These are phyloP conservation scores for Trichoderma guizhouense DNA, from an alignment of 2,329 filamentous ascomycete species.

Conservation along the genomic window DNA sequence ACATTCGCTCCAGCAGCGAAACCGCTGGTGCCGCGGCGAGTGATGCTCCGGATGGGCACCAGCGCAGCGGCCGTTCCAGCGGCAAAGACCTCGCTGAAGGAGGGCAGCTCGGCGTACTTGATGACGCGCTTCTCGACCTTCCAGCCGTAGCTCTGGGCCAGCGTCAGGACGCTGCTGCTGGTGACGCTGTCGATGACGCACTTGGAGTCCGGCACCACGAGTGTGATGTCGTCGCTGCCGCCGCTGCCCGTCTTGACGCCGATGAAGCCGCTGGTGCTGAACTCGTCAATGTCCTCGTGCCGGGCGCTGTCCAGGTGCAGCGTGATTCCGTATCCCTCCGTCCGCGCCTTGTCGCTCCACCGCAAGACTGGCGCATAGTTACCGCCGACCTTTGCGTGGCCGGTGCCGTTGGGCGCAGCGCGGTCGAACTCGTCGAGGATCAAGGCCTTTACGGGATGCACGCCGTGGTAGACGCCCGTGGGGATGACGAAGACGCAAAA, in stretches of 20 bases:
- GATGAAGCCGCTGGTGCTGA: slow-evolving; percentile 91
- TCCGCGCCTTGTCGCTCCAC: slow-evolving; percentile 77
- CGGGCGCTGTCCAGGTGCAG: slow-evolving; percentile 85
- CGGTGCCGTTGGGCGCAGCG: slow-evolving; percentile 85
- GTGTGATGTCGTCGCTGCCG: slow-evolving; percentile 57
- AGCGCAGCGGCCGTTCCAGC: slow-evolving; percentile 88
- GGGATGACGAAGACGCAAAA: slow-evolving; percentile 89
- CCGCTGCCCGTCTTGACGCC: slow-evolving; percentile 59
- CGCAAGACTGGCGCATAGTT: slow-evolving; percentile 92
- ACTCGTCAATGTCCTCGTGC: slow-evolving; percentile 87
- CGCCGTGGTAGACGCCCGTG: slow-evolving; percentile 90
- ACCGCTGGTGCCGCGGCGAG: slow-evolving; percentile 48
- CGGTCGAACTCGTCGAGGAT: slow-evolving; percentile 93
- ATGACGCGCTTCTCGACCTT: slow-evolving; percentile 73
- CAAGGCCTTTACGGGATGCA: slow-evolving; percentile 79
- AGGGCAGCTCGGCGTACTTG: slow-evolving; percentile 55
- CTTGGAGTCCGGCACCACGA: slow-evolving; percentile 83
- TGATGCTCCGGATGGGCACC: slow-evolving; percentile 89
- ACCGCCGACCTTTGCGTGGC: slow-evolving; percentile 88
- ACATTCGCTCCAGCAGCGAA: slow-evolving; percentile 38
- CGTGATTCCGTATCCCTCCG: slow-evolving; percentile 86
- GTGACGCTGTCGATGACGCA: slow-evolving; percentile 88
- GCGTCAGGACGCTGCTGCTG: slow-evolving; percentile 70
- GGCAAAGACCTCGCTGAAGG: slow-evolving; percentile 74
- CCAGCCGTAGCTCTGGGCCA: slow-evolving; percentile 78